A percentile compares a stretch with the other conserved stretches of the same genome.
Evolutionary conservation across 306 rosid genomes (phyloP).

Genomic region (Citrullus colocynthis): DNA sequence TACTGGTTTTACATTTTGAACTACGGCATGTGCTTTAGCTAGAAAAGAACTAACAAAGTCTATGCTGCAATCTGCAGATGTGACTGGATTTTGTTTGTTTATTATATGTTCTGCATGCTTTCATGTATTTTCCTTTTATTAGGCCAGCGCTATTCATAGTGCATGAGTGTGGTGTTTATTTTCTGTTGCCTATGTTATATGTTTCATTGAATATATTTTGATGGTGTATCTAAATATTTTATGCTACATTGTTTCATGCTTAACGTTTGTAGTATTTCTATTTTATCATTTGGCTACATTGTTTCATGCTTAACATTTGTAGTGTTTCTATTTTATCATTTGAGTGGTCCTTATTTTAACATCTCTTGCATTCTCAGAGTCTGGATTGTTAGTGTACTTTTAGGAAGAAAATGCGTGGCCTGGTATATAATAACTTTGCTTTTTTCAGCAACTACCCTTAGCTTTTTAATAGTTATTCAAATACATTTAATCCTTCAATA

Average conservation of each 20-base stretch:
- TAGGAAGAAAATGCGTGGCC: not conserved
- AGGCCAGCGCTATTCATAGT: not conserved
- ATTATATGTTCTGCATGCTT: not conserved
- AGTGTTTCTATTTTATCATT: not conserved
- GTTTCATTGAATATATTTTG: not conserved
- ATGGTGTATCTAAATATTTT: not conserved
- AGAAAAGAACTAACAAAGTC: not conserved
- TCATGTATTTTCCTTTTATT: not conserved
- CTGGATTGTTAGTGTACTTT: not conserved
- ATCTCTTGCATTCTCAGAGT: not conserved
- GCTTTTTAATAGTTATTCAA: not conserved
- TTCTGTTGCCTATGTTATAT: not conserved
- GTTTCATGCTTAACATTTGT: not conserved
- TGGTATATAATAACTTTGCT: not conserved
- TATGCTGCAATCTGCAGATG: conserved; percentile 1
- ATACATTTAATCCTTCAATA: not conserved
- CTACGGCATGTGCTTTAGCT: not conserved
- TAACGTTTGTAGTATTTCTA: not conserved
- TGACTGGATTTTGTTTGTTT: not conserved
- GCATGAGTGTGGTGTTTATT: not conserved
- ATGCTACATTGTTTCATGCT: not conserved
- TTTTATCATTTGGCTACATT: not conserved
- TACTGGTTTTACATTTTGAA: conserved; percentile 6
- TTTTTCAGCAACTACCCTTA: not conserved
- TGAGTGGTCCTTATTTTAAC: not conserved